Conservation (phyloP, 2,329 filamentous ascomycete genomes). For the Parafenestella ontariensis region DNA sequence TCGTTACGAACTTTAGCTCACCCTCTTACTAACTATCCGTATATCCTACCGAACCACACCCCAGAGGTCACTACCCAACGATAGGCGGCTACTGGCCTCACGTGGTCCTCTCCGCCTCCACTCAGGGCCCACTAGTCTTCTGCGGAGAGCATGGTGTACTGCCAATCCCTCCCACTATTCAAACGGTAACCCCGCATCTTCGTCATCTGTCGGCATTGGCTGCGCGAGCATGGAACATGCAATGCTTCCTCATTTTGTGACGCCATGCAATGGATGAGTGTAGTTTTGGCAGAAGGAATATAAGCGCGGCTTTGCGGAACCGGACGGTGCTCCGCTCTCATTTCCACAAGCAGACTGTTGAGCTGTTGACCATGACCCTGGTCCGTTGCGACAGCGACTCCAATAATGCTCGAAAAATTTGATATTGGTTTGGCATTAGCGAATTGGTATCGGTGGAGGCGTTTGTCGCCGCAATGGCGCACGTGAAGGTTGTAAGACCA, state of each 20-base stretch:
- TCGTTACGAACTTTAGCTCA: no score
- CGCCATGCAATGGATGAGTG: slow-evolving; percentile 2
- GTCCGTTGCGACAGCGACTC: slow-evolving; percentile 21
- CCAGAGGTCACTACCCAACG: slow-evolving; percentile 3
- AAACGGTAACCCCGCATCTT: slow-evolving; percentile 27
- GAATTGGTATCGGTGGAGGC: no score
- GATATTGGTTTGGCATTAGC: slow-evolving; percentile 14
- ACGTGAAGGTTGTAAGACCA: slow-evolving; percentile 3
- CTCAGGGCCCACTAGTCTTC: slow-evolving; percentile 12
- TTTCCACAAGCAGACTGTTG: slow-evolving; percentile 33
- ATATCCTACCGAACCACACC: slow-evolving; percentile 7
- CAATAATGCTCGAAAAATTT: slow-evolving; percentile 8
- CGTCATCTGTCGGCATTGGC: slow-evolving; percentile 16
- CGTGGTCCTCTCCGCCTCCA: slow-evolving; percentile 16
- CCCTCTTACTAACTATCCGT: slow-evolving; percentile 3
- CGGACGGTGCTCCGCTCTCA: slow-evolving; percentile 29
- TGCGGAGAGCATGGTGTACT: slow-evolving; percentile 19
- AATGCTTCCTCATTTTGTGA: slow-evolving; percentile 1
- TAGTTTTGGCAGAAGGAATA: slow-evolving; percentile 6
- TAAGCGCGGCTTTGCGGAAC: slow-evolving; percentile 5
- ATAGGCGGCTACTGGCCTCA: slow-evolving; percentile 8
- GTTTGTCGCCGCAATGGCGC: slow-evolving; percentile 1
- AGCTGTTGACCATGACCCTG: slow-evolving; percentile 30
- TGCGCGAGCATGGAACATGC: neutral
- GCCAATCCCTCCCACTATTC: slow-evolving; percentile 11